Evolutionary conservation across 371 early-diverging fungal genomes (phyloP).

Genomic region (Nematocida sp.): DNA sequence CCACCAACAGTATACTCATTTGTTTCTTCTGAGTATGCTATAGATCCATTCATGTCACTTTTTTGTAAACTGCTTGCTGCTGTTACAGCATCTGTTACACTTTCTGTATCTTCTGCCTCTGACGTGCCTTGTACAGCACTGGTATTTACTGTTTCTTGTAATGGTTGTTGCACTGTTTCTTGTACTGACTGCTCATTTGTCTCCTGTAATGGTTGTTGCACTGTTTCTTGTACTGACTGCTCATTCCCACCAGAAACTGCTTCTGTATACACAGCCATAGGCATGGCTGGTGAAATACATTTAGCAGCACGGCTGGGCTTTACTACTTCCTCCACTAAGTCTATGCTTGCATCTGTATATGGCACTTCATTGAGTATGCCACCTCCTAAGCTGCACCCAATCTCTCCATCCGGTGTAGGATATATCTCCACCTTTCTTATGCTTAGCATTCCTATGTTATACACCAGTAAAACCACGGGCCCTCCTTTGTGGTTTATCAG

Average conservation of each 20-base stretch:
- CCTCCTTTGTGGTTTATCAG: conserved; percentile 49
- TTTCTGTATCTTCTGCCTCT: neutral
- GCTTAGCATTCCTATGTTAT: conserved; percentile 53
- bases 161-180: neutral
- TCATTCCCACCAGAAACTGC: neutral
- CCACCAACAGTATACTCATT: neutral
- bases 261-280: neutral
- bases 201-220: neutral
- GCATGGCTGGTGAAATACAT: neutral
- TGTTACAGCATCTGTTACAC: neutral
- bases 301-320: too few relatives aligned
- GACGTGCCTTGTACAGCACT: neutral
- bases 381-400: conserved; percentile 62
- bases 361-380: conserved; percentile 62
- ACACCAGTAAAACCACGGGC: conserved; percentile 50
- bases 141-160: neutral
- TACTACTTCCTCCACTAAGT: neutral
- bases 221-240: neutral
- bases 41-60: neutral
- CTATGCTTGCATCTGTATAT: conserved; percentile 15
- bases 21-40: neutral
- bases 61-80: neutral
- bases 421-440: conserved; percentile 56
- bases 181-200: neutral
- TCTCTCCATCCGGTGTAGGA: conserved; percentile 40